Conservation (phyloP, 208 protist genomes). For the Porcisia hertigi region DNA sequence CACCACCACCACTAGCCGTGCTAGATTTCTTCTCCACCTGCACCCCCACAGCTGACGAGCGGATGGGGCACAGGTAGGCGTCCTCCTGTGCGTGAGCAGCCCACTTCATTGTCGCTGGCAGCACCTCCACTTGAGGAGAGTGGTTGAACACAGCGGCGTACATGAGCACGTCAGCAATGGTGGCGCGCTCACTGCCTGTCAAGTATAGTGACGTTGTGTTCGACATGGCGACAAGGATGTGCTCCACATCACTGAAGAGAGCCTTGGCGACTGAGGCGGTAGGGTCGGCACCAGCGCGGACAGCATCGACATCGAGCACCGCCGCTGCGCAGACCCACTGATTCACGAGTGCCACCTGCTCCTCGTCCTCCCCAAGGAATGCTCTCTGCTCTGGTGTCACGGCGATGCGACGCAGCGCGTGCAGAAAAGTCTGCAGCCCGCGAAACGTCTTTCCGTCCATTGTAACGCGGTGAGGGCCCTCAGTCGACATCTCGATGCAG, state of each 20-base stretch:
- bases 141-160: constrained; percentile 65
- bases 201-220: constrained; percentile 38
- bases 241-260: constrained; percentile 57
- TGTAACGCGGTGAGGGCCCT: constrained; percentile 36
- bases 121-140: constrained; percentile 28
- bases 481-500: constrained; percentile 13
- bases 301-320: constrained; percentile 32
- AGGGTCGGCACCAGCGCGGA: constrained; percentile 11
- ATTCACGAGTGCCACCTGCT: constrained; percentile 44
- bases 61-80: constrained; percentile 42
- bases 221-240: constrained; percentile 24
- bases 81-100: constrained; percentile 41
- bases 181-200: constrained; percentile 49
- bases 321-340: constrained; percentile 57
- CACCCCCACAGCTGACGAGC: constrained; percentile 17
- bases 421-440: constrained; percentile 37
- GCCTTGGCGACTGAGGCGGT: constrained; percentile 37
- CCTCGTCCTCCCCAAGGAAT: constrained; percentile 39
- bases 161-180: constrained; percentile 73
- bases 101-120: constrained; percentile 45
- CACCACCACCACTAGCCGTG: not conserved
- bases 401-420: constrained; percentile 33
- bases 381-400: constrained; percentile 21
- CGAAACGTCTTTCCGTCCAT: constrained; percentile 25
- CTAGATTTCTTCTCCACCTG: not conserved